Percentiles rank a stretch among this genome's conserved stretches.
phyloP scores from a whole-genome alignment of 106 monocot species.

The Allium cepa region DNA sequence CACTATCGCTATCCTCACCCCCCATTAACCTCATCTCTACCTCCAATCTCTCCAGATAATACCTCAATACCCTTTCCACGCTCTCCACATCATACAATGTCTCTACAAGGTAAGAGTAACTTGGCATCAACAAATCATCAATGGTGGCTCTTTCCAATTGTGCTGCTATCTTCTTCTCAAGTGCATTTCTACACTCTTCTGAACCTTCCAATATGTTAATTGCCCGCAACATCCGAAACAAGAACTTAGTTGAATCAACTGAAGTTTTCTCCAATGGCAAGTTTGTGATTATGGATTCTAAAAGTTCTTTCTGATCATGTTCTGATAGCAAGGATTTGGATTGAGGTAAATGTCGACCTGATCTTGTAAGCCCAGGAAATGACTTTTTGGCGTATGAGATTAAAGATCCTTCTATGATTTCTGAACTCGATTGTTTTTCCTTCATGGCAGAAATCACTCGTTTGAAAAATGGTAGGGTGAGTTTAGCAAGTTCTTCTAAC shows the following conservation, averaged over 20 bases:
- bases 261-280: slow-evolving; percentile 52
- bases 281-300: slow-evolving; percentile 63
- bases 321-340: slow-evolving; percentile 19
- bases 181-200: slow-evolving; percentile 23
- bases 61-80: slow-evolving; percentile 62
- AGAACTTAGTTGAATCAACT: slow-evolving; percentile 33
- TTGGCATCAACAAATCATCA: slow-evolving; percentile 91
- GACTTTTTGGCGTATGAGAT: slow-evolving; percentile 67
- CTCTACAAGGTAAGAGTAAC: slow-evolving; percentile 66
- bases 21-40: slow-evolving; percentile 4
- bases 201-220: slow-evolving; percentile 60
- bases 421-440: slow-evolving; percentile 32
- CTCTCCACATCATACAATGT: slow-evolving; percentile 97
- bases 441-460: slow-evolving; percentile 71
- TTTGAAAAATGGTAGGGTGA: slow-evolving; percentile 72
- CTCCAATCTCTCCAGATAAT: slow-evolving; percentile 28
- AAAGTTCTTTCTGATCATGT: slow-evolving; percentile 53
- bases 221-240: slow-evolving; percentile 70
- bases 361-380: slow-evolving; percentile 75
- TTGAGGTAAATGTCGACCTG: slow-evolving; percentile 34
- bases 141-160: slow-evolving; percentile 71
- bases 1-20: not conserved
- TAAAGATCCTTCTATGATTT: slow-evolving; percentile 57
- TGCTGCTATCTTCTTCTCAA: slow-evolving; percentile 72
- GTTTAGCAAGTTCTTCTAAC: slow-evolving; percentile 59